Base-by-base conservation (phyloP, 805 yeast species). In the Isabelozyma rhagii region DNA sequence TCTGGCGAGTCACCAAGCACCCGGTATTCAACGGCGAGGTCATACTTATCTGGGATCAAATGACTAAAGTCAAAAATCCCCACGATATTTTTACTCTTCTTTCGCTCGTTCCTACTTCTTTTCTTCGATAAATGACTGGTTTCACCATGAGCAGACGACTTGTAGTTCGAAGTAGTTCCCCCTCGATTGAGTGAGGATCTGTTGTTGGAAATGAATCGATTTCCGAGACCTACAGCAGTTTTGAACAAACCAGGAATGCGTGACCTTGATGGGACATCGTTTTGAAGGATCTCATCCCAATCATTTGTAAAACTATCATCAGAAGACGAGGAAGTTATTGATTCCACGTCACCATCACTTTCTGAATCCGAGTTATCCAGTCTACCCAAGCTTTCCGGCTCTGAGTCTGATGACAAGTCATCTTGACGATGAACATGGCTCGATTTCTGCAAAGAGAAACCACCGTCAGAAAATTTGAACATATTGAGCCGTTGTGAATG, bases 1-100 rank as follows among this genome's bases (percentile, higher is more conserved):
- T 80, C 84, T 0, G 94, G 87, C 1, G 82, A 58, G 34, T 75
- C 85, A 3, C 89, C 90, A 47, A 81, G 65, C 0, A 87, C 77
- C 28, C 82, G 70, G 60, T 87, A 88, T 48, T 83, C 88, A 40
- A 76, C 67, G 0, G 93, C 94, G 42, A 88, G 62, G 48, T 86
- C 86, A 64, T 80, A 77, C 54, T 86, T 83, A 14, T 91, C 85
- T 0, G 97, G 96, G 36, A 90, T 78, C 45, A 92, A 68, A 60
- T 84, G 78, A 17, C 79, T 70, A 63, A 86, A 85, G 60, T 90
- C 93, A 50, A 78, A 72, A 2, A 84, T 78, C 3, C 78, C 76
- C 8, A 89, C 84, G n/a, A 80, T 64, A 56, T 87, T 87, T 52
- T 53, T 61, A 45, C 69, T 79, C 43, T 65, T 67, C 41, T 55